Base-by-base conservation (phyloP, 164 flowering plant genomes). In the Protea cynaroides region DNA sequence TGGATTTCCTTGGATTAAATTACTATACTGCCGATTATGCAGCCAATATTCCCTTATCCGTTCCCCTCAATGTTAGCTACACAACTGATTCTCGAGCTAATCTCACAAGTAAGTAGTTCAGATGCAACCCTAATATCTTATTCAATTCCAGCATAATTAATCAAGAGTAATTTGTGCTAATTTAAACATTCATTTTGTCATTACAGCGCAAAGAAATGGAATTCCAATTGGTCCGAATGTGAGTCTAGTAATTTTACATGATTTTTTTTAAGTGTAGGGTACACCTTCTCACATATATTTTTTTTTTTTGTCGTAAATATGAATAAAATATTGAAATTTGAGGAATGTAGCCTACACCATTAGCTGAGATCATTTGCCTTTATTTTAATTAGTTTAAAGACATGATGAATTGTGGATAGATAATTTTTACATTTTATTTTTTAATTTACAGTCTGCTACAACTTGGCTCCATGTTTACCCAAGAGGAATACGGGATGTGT, bases 1-100 rank as follows among this genome's bases (percentile, higher is more conserved):
- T 61, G 36, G 87, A 85, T 69, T 83, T 80, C 46, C 25, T 86
- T 37, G 88, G 81, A n/a, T 13, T 86, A 1, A 86, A 83, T 57
- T 83, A 83, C 61, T 83, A 83, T 61, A 76, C 76, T 2, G 49
- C 71, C 7, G 53, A 47, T 38, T 83, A 73, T 69, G 83, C 71
- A 7, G 59, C 67, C 0, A 61, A 74, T 49, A 12, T 36, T 50
- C 57, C 63, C 0, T 23, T 8, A 21, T 57, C 3, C 67, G 4
- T 13, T 12, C 1, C 8, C 19, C 21, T 4, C 61, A 40, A 75
- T 56, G 38, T 43, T 4, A 68, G 69, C 36, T 75, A 62, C 53
- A 24, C 34, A 0, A 71, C 73, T 3, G 79, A 81, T 62, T n/a
- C 65, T 15, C 74, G 19, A 0, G 63, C 14, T 25, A 46, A 29